These are phyloP conservation scores for Ormosia emarginata DNA, from an alignment of 306 rosid species.

Conservation along the genomic window DNA sequence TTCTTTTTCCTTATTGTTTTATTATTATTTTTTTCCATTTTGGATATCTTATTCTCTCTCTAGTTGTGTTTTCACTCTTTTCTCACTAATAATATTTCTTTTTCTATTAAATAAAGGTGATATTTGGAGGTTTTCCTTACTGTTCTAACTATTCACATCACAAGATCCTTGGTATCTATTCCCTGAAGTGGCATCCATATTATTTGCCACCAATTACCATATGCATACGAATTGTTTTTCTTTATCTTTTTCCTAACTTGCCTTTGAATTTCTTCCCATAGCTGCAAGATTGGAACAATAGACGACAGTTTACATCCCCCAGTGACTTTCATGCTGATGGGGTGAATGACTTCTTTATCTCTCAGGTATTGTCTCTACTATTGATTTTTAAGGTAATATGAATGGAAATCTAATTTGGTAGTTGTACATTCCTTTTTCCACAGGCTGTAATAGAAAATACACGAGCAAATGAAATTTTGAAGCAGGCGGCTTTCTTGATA, in stretches of 20 bases:
- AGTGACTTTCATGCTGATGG: constrained; percentile 94
- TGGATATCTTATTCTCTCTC: background rate
- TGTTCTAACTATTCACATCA: background rate
- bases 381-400: constrained; percentile 1
- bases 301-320: constrained; percentile 83
- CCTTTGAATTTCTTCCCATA: constrained; percentile 27
- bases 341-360: constrained; percentile 90
- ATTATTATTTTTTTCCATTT: background rate
- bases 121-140: constrained; percentile 11
- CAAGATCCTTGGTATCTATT: constrained; percentile 13
- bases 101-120: background rate
- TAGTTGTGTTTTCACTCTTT: constrained; percentile 3
- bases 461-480: constrained; percentile 86
- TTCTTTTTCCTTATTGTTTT: background rate
- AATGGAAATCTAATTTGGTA: background rate
- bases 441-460: constrained; percentile 83
- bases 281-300: constrained; percentile 99
- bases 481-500: constrained; percentile 90
- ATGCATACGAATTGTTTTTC: background rate
- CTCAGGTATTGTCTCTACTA: constrained; percentile 67
- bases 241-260: constrained; percentile 19
- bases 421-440: background rate
- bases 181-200: background rate
- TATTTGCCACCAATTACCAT: background rate
- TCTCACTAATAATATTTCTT: background rate